phyloP scores from a whole-genome alignment of 139 green algal species.

The Coccomyxa sp. region DNA sequence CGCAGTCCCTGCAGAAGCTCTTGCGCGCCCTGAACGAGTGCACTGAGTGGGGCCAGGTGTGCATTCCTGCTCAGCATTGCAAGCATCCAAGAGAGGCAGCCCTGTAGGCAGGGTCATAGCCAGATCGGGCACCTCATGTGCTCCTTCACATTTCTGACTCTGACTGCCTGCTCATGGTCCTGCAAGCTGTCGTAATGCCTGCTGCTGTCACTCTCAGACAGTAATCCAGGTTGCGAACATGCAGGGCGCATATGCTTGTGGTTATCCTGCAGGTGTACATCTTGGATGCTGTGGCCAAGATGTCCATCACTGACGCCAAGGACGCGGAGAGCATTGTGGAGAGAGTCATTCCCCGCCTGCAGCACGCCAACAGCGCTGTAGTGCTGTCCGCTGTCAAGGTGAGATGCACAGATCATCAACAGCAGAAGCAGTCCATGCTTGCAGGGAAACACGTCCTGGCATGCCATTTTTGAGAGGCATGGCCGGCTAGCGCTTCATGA shows the following conservation, averaged over 20 bases:
- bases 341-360: slow-evolving; percentile 92
- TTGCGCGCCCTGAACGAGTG: slow-evolving; percentile 97
- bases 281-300: slow-evolving; percentile 84
- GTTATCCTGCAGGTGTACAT: slow-evolving; percentile 89
- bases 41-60: slow-evolving; percentile 95
- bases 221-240: too few relatives aligned
- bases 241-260: neutral
- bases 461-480: too few relatives aligned
- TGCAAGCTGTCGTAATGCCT: too few relatives aligned
- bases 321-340: slow-evolving; percentile 92
- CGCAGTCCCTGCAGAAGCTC: slow-evolving; percentile 86
- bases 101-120: too few relatives aligned
- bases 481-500: too few relatives aligned
- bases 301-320: slow-evolving; percentile 55
- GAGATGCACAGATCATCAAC: too few relatives aligned
- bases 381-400: slow-evolving; percentile 96
- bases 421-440: too few relatives aligned
- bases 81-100: too few relatives aligned
- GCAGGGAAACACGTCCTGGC: too few relatives aligned
- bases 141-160: too few relatives aligned
- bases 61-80: neutral
- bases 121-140: too few relatives aligned
- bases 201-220: neutral
- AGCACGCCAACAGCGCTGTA: slow-evolving; percentile 97
- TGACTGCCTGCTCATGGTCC: too few relatives aligned